Conservation (phyloP, 2,329 filamentous ascomycete genomes). For the Mycocentrospora acerina region DNA sequence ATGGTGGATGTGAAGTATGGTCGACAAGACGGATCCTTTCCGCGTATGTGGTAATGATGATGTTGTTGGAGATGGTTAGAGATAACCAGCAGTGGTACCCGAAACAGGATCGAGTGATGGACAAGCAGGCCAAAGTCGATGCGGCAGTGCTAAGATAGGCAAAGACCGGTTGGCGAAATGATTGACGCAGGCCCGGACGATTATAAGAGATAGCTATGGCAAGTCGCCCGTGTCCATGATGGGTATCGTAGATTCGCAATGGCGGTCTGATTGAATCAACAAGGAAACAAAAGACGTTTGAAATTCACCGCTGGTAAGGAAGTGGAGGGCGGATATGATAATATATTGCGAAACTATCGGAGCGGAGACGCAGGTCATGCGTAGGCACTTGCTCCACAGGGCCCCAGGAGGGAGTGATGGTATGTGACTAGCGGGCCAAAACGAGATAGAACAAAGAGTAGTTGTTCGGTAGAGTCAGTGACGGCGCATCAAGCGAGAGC, state of each 20-base stretch:
- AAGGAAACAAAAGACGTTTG: slow-evolving; percentile 21
- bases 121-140: slow-evolving; percentile 1
- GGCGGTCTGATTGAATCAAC: slow-evolving; percentile 15
- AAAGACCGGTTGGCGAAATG: slow-evolving; percentile 13
- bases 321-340: slow-evolving; percentile 28
- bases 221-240: slow-evolving; percentile 31
- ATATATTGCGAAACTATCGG: slow-evolving; percentile 32
- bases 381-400: slow-evolving; percentile 32
- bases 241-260: slow-evolving; percentile 10
- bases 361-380: slow-evolving; percentile 36
- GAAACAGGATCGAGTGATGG: slow-evolving; percentile 6
- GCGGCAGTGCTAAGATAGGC: slow-evolving; percentile 4
- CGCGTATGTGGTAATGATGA: too few relatives aligned
- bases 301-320: slow-evolving; percentile 20
- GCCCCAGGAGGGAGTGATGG: slow-evolving; percentile 25
- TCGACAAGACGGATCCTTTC: neutral
- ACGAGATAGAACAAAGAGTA: slow-evolving; percentile 25
- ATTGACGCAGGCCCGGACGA: slow-evolving; percentile 19
- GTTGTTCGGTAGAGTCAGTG: slow-evolving; percentile 24
- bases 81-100: slow-evolving; percentile 1
- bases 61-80: neutral
- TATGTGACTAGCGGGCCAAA: slow-evolving; percentile 30
- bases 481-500: slow-evolving; percentile 27
- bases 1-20: slow-evolving; percentile 15
- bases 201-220: slow-evolving; percentile 17